Base-by-base conservation (phyloP, 805 yeast species). In the Candida sanyiensis region DNA sequence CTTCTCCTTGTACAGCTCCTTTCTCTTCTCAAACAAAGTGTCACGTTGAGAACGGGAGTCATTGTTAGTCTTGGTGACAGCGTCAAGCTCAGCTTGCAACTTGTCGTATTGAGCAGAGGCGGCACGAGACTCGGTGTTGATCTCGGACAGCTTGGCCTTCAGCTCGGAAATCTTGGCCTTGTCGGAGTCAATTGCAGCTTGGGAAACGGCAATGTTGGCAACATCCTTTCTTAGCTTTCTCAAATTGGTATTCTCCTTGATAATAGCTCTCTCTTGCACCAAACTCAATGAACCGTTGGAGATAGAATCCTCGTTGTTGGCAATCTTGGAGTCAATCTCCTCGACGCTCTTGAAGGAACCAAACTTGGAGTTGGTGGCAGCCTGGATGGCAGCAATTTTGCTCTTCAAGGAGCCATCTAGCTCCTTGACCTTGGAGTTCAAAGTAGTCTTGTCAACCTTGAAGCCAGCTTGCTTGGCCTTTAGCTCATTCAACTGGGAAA, bases 261-360 rank as follows among this genome's bases (percentile, higher is more conserved):
- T 77, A 48, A 72, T 64, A 57, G 79, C 73, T 69, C 86, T 82
- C 73, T 93, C 99, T 47, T 90, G 96, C 38, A 88, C 97, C 56
- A 93, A 77, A 52, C 85, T 76, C 59, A 93, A 70, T 33, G 72
- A 64, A 47, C 97, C 97, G 36, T 83, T 64, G 40, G 83, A 85
- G 45, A 93, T 80, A 49, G 73, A 69, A 30, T 71, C 73, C 59
- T 93, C 97, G 56, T 87, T 74, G 48, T 68, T 69, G 43, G 59
- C 58, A 55, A 84, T 70, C 61, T 80, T 77, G 43, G 67, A 67
- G 51, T 83, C 88, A 49, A 84, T 80, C 46, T 84, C 94, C 26
- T 66, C 79, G 44, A 72, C 74, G 33, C 69, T 65, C 60, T 79
- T 80, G 72, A 76, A 89, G 49, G 67, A 75, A 22, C 43, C 43